phyloP scores from a whole-genome alignment of 495 filamentous ascomycete genomes.

The Aspergillus ellipticus region DNA sequence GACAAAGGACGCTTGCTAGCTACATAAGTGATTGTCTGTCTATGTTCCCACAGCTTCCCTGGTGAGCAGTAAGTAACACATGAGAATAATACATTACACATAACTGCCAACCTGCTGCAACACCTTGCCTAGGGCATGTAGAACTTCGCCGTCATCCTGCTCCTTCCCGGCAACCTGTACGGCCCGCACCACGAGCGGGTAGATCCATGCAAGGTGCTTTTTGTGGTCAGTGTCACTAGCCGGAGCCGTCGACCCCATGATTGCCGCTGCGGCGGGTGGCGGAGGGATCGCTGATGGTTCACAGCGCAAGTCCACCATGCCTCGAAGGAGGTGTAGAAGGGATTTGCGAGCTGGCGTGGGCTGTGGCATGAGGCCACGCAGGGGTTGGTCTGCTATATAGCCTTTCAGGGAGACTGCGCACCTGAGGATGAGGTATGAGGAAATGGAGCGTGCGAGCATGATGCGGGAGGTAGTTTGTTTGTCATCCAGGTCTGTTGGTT shows the following conservation, averaged over 20 bases:
- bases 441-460: slow-evolving; percentile 68
- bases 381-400: slow-evolving; percentile 88
- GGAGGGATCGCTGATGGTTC: slow-evolving; percentile 71
- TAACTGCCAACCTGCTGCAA: slow-evolving; percentile 58
- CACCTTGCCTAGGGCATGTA: slow-evolving; percentile 61
- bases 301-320: slow-evolving; percentile 61
- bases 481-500: background rate
- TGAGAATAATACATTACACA: slow-evolving; percentile 7
- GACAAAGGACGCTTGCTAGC: no score
- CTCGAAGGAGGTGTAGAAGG: slow-evolving; percentile 64
- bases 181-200: slow-evolving; percentile 71
- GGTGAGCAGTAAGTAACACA: background rate
- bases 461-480: slow-evolving; percentile 31
- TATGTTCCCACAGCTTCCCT: no score
- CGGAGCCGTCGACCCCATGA: slow-evolving; percentile 4
- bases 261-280: slow-evolving; percentile 26
- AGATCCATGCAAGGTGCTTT: slow-evolving; percentile 79
- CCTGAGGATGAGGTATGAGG: slow-evolving; percentile 81
- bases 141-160: slow-evolving; percentile 54
- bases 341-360: slow-evolving; percentile 77
- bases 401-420: slow-evolving; percentile 72
- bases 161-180: slow-evolving; percentile 63
- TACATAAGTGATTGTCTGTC: no score
- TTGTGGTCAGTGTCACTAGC: slow-evolving; percentile 27
- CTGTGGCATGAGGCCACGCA: slow-evolving; percentile 89